Evolutionary conservation across 2,329 filamentous ascomycete genomes (phyloP), one percentile per base, ranked within the genome.

Genomic region (Penicillium brasilianum): DNA sequence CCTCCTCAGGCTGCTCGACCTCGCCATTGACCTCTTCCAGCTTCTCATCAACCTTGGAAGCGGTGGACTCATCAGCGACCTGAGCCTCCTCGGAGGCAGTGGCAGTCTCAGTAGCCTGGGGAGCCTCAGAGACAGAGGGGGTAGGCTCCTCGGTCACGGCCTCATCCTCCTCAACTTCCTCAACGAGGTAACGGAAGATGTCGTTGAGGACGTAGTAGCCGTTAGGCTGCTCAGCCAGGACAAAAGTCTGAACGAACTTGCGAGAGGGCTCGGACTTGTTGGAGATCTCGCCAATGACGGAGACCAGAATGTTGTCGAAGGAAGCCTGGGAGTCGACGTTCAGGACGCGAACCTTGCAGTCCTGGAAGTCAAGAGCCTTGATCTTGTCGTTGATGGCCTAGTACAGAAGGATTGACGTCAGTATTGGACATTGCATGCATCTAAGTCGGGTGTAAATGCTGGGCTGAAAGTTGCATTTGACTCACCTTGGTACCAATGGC

Each of bases 161-260:
- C 51, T 82, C 79, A 51, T 87, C 84, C 50, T 82, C 80, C 69
- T 87, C 80, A 63, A 89, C 88, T 61, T 91, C 91, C 63, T 97
- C 93, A 66, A 90, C 88, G 68, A 99, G 88, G 80, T 96, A 98
- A 71, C 95, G 87, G 83, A 98, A 92, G 76, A 99, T 97, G 75
- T 99, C 95, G 79, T 99, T 99, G 71, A 99, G 87, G 36, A 99
- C 94, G 72, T 96, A 99, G 84, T 98, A 99, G 66, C 95, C 95
- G 59, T 94, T 96, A 53, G 92, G 92, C 82, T 99, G 95, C 78
- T 94, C 89, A 52, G 95, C 95, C 65, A 99, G 90, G 65, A 99
- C 92, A 71, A 99, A 99, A 55, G 94, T 98, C 84, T 99, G 95
- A 43, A 93, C 90, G 74, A 99, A 99, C 79, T 97, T 97, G 83